Conservation (phyloP, 768 basidiomycete genomes). For the Lyophyllum shimeji region DNA sequence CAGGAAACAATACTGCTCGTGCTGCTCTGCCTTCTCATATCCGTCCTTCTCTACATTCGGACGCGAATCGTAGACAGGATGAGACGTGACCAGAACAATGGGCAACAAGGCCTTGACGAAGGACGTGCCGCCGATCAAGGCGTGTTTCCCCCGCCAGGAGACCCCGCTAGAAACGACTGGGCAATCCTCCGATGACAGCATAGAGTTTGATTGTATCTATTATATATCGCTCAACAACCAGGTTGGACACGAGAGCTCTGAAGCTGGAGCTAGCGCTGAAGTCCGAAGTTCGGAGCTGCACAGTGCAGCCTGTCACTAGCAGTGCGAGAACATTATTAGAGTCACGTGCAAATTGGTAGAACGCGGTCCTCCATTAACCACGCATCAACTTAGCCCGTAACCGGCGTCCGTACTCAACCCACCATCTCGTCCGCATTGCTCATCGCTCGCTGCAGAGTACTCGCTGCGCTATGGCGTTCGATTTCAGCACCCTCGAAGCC, state of each 20-base stretch:
- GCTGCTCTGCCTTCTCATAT: slow-evolving; percentile 68
- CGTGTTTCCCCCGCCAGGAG: slow-evolving; percentile 60
- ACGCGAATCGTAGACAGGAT: slow-evolving; percentile 75
- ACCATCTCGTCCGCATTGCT: slow-evolving; percentile 4
- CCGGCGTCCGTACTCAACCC: not conserved
- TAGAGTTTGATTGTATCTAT: slow-evolving; percentile 20
- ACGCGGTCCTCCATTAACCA: slow-evolving; percentile 13
- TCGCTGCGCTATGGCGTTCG: slow-evolving; percentile 44
- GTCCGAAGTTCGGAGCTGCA: no score
- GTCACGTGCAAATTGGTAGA: slow-evolving; percentile 16
- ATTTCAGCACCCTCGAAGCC: slow-evolving; percentile 55
- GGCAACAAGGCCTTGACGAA: slow-evolving; percentile 42
- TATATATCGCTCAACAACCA: slow-evolving; percentile 3
- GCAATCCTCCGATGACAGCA: slow-evolving; percentile 49
- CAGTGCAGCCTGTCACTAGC: no score
- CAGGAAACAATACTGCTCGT: slow-evolving; percentile 80
- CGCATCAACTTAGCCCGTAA: slow-evolving; percentile 3
- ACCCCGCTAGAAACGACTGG: slow-evolving; percentile 68
- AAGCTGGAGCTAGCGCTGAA: no score
- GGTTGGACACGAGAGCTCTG: not conserved
- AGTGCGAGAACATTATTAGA: not conserved
- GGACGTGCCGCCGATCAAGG: slow-evolving; percentile 41
- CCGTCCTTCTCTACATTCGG: slow-evolving; percentile 74
- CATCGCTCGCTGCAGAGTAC: slow-evolving; percentile 8
- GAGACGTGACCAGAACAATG: slow-evolving; percentile 57